Evolutionary conservation across 805 yeast genomes (phyloP).

Genomic region (Starmera quercuum): DNA sequence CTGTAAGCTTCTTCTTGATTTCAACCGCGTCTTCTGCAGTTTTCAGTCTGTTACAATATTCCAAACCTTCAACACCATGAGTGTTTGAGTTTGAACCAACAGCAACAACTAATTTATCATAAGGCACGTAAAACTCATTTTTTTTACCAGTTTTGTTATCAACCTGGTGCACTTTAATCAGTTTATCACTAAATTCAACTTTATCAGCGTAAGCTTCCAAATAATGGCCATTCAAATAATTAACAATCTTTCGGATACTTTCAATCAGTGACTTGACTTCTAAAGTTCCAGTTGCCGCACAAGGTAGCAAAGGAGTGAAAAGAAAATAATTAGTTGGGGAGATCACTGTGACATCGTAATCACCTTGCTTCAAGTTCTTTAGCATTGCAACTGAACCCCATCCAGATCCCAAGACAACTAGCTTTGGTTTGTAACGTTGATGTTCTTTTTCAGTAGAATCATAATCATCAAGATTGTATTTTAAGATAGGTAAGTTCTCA

Average conservation of each 20-base stretch:
- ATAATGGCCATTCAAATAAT: slow-evolving; percentile 48
- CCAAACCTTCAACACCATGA: slow-evolving; percentile 65
- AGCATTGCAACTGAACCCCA: slow-evolving; percentile 64
- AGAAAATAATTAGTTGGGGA: slow-evolving; percentile 65
- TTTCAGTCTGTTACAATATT: slow-evolving; percentile 52
- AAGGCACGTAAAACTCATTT: slow-evolving; percentile 53
- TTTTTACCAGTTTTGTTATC: slow-evolving; percentile 33
- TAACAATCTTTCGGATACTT: slow-evolving; percentile 51
- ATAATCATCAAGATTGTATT: slow-evolving; percentile 47
- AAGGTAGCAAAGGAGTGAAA: slow-evolving; percentile 63
- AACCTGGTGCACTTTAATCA: slow-evolving; percentile 46
- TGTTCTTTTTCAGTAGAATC: slow-evolving; percentile 42
- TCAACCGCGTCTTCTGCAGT: slow-evolving; percentile 59
- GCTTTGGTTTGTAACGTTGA: slow-evolving; percentile 41
- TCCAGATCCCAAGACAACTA: slow-evolving; percentile 61
- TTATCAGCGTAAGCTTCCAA: slow-evolving; percentile 56
- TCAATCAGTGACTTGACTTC: slow-evolving; percentile 59
- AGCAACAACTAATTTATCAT: slow-evolving; percentile 60
- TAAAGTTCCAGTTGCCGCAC: slow-evolving; percentile 65
- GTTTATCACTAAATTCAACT: slow-evolving; percentile 45
- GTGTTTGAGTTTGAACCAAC: slow-evolving; percentile 65
- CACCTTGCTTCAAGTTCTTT: slow-evolving; percentile 41
- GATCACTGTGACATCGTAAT: slow-evolving; percentile 57
- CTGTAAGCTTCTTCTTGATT: slow-evolving; percentile 47
- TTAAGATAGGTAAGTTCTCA: slow-evolving; percentile 57